phyloP scores from a whole-genome alignment of 176 grass and related monocot genomes.

The Echinochloa phyllopogon region DNA sequence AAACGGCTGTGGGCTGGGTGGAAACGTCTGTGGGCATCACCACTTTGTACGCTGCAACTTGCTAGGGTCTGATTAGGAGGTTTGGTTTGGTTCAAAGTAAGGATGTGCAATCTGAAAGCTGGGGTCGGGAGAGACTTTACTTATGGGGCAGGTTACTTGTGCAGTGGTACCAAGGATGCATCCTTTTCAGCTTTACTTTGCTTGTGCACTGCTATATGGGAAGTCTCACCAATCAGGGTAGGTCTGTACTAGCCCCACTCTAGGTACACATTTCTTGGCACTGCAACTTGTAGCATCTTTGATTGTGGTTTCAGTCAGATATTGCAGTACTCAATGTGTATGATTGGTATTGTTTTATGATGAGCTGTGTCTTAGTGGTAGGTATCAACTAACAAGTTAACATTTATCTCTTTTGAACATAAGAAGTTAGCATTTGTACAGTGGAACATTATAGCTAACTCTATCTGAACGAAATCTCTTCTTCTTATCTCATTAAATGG shows the following conservation, averaged over 20 bases:
- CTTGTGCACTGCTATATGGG: conserved; percentile 17
- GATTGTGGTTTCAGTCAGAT: conserved; percentile 29
- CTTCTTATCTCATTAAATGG: not conserved
- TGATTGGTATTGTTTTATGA: conserved; percentile 21
- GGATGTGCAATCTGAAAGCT: conserved; percentile 11
- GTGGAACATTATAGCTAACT: not conserved
- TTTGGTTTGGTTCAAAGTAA: not conserved
- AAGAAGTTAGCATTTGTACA: not conserved
- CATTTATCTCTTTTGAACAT: not conserved
- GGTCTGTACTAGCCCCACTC: not conserved
- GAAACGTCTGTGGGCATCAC: conserved; percentile 8
- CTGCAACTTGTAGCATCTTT: not conserved
- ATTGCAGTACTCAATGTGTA: not conserved
- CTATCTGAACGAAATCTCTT: not conserved
- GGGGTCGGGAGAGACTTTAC: conserved; percentile 15
- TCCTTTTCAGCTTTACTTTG: conserved; percentile 53
- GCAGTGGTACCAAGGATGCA: conserved; percentile 32
- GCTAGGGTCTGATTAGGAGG: not conserved
- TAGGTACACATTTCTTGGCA: conserved; percentile 8
- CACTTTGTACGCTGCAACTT: conserved; percentile 17
- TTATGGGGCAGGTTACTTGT: conserved; percentile 41
- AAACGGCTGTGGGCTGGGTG: not conserved
- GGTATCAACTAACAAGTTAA: not conserved
- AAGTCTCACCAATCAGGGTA: conserved; percentile 11
- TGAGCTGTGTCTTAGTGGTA: not conserved